A percentile compares a stretch with the other conserved stretches of the same genome.
Conservation (phyloP, 225 moss, liverwort and hornwort genomes). For the Neckera pumila region DNA sequence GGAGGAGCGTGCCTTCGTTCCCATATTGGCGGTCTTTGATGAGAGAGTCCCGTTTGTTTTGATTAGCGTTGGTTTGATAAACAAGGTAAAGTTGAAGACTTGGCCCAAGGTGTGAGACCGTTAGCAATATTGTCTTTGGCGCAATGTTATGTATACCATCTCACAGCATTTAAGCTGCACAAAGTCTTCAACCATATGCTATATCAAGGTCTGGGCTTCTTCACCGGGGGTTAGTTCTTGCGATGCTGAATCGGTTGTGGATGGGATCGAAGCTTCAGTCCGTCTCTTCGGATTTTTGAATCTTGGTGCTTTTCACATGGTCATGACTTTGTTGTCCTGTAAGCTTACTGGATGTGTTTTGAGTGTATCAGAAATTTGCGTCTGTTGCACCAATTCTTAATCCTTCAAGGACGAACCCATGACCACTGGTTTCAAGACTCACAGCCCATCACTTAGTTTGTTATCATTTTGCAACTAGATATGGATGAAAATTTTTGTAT, state of each 20-base stretch:
- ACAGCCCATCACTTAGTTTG: too few species aligned
- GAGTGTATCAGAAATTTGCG: not conserved
- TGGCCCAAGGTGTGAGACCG: not conserved
- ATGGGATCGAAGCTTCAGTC: not conserved
- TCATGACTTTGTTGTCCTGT: not conserved
- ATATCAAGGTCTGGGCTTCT: not conserved
- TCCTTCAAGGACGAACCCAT: too few species aligned
- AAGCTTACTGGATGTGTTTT: not conserved
- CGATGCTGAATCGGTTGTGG: not conserved
- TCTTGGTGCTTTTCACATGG: not conserved
- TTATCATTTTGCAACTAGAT: too few species aligned
- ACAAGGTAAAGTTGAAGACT: constrained; percentile 1
- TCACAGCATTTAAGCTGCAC: not conserved
- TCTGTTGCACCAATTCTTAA: not conserved
- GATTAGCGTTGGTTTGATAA: constrained; percentile 13
- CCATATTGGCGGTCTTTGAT: not conserved
- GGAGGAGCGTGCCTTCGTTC: constrained; percentile 16
- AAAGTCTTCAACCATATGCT: not conserved
- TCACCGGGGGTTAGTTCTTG: not conserved
- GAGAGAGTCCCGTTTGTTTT: constrained; percentile 1
- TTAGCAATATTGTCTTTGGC: not conserved
- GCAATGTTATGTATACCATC: not conserved
- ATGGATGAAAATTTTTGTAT: too few species aligned
- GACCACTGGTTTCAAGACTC: too few species aligned
- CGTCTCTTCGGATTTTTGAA: not conserved